Evolutionary conservation across 1,284 basidiomycete species (phyloP).

Genomic region (Fomitopsis schrenkii): DNA sequence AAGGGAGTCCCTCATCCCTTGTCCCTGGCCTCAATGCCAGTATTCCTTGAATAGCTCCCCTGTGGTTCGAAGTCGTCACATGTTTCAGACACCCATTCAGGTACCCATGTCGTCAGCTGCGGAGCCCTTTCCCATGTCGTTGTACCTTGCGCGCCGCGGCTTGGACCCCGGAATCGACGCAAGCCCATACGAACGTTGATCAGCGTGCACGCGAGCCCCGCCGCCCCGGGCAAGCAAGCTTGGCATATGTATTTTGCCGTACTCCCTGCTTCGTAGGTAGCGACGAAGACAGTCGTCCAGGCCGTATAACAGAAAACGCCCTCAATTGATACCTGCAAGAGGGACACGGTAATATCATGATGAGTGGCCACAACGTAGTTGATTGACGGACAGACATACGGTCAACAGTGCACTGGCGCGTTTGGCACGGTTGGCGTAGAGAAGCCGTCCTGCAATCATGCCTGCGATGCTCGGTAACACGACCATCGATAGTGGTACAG

Average conservation of each 20-base stretch:
- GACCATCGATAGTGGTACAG: no score
- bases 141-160: not conserved
- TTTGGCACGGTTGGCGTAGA: not conserved
- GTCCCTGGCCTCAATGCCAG: not conserved
- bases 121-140: not conserved
- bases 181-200: conserved; percentile 4
- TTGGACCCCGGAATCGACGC: not conserved
- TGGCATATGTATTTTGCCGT: not conserved
- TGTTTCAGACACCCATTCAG: not conserved
- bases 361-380: not conserved
- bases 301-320: not conserved
- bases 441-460: not conserved
- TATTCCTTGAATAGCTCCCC: not conserved
- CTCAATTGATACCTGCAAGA: not conserved
- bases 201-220: conserved; percentile 3
- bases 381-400: not conserved
- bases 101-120: not conserved
- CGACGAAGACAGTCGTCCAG: not conserved
- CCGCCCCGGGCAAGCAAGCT: not conserved
- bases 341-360: not conserved
- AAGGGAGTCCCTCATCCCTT: not conserved
- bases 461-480: not conserved
- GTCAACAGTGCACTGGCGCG: not conserved
- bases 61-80: not conserved
- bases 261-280: not conserved